Percentiles rank a stretch among this genome's conserved stretches.
These are phyloP conservation scores for Hanseniaspora sp. DNA, from an alignment of 1,139 yeast genomes.

Conservation along the genomic window DNA sequence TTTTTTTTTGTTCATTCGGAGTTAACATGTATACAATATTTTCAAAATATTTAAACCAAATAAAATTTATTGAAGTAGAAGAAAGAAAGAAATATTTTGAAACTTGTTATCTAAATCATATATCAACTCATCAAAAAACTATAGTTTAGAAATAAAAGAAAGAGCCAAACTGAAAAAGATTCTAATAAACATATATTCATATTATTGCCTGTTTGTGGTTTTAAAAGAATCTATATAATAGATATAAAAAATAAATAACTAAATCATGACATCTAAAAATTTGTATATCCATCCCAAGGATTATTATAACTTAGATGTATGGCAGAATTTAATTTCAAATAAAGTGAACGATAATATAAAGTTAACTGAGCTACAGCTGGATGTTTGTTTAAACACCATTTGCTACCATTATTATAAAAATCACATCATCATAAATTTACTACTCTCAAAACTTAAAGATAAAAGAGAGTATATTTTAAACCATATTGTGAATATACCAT, in stretches of 20 bases:
- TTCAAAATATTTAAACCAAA: too few species aligned
- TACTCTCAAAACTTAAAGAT: background rate
- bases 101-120: too few species aligned
- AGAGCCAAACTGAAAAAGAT: too few species aligned
- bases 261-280: background rate
- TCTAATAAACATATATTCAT: too few species aligned
- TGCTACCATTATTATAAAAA: conserved; percentile 8
- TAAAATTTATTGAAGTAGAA: too few species aligned
- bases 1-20: background rate
- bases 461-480: background rate
- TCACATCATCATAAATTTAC: background rate
- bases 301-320: background rate
- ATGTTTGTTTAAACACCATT: background rate
- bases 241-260: too few species aligned
- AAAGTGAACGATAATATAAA: background rate
- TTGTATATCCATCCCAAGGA: background rate
- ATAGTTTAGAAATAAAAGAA: too few species aligned
- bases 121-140: background rate
- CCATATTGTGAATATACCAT: conserved; percentile 3
- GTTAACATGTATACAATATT: too few species aligned
- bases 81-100: too few species aligned
- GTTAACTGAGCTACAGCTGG: background rate
- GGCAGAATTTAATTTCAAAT: background rate
- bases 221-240: too few species aligned
- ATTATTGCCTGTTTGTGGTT: too few species aligned